Evolutionary conservation across 805 yeast genomes (phyloP).

Genomic region (Ogataea parapolymorpha): DNA sequence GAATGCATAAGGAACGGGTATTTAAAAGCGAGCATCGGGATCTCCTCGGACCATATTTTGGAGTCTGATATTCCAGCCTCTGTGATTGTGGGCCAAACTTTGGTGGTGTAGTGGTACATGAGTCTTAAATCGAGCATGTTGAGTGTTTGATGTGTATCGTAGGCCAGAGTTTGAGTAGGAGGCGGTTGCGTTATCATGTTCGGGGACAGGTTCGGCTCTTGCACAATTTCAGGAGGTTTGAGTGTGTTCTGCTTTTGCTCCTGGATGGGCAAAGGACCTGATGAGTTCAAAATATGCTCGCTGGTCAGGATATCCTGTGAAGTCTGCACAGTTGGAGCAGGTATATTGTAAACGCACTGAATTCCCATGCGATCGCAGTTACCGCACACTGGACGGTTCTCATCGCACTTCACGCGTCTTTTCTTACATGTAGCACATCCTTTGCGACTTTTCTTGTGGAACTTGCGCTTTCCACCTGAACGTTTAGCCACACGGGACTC

Average conservation of each 20-base stretch:
- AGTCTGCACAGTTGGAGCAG: background rate
- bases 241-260: background rate
- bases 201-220: constrained; percentile 29
- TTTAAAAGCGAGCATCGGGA: constrained; percentile 83
- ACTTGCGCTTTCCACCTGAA: constrained; percentile 74
- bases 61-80: constrained; percentile 87
- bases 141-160: constrained; percentile 34
- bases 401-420: constrained; percentile 92
- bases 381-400: constrained; percentile 69
- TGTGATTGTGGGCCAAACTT: constrained; percentile 82
- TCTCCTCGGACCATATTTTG: constrained; percentile 82
- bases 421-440: constrained; percentile 90
- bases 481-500: constrained; percentile 17
- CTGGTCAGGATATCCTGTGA: background rate
- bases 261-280: background rate
- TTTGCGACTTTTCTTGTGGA: constrained; percentile 81
- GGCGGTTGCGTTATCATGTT: constrained; percentile 30
- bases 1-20: constrained; percentile 93
- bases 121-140: constrained; percentile 76
- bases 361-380: constrained; percentile 80
- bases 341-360: constrained; percentile 58
- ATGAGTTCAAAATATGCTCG: no score
- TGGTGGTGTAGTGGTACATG: constrained; percentile 83
- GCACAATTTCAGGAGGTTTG: constrained; percentile 1
- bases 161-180: constrained; percentile 18